phyloP scores from a whole-genome alignment of 2,329 filamentous ascomycete species.

The Microdochium paspali region DNA sequence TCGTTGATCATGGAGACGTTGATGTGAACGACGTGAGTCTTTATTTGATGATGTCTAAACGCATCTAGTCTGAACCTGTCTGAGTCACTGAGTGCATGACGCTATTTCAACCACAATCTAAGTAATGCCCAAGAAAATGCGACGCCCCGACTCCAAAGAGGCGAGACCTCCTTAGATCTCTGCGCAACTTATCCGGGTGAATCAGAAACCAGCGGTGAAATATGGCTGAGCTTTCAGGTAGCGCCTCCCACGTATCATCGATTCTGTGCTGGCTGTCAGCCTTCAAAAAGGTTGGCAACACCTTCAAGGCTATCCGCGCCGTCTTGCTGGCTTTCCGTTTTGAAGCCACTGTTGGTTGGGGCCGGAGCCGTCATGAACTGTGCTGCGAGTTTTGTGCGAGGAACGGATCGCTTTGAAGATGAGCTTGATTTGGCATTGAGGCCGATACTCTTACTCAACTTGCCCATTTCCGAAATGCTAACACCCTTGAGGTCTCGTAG shows the following conservation, averaged over 20 bases:
- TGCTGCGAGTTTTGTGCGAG: constrained; percentile 52
- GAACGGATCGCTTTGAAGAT: constrained; percentile 26
- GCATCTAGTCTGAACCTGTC: no score
- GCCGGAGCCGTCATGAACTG: constrained; percentile 51
- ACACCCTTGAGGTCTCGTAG: constrained; percentile 82
- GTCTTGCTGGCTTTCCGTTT: constrained; percentile 11
- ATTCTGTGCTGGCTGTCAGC: neutral
- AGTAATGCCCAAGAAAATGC: no score
- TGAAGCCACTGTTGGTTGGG: constrained; percentile 13
- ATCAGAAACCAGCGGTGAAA: no score
- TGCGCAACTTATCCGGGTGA: no score
- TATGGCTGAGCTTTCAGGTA: no score
- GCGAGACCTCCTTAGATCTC: no score
- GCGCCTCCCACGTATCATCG: neutral
- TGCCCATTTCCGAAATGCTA: constrained; percentile 88
- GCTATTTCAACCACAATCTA: no score
- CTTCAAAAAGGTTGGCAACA: constrained; percentile 40
- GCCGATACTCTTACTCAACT: constrained; percentile 51
- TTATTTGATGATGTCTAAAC: no score
- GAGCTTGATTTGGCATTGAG: constrained; percentile 15
- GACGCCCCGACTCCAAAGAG: no score
- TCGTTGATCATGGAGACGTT: no score
- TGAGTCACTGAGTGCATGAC: no score
- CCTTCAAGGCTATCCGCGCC: constrained; percentile 44
- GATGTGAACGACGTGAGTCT: no score